Evolutionary conservation across 2,329 filamentous ascomycete genomes (phyloP).

Genomic region (Colletotrichum cereale): DNA sequence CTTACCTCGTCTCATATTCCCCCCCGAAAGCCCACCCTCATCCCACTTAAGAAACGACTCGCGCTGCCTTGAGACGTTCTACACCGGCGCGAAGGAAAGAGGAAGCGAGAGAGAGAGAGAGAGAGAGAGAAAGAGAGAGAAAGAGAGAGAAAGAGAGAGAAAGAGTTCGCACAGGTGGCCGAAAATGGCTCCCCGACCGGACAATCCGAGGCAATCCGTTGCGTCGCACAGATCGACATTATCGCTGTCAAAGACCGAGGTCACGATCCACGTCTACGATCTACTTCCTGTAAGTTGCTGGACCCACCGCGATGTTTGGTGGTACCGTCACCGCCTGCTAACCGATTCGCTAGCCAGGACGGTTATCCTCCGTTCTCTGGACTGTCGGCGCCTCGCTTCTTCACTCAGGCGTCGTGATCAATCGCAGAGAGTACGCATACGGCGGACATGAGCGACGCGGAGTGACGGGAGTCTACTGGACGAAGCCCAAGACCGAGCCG

Average conservation of each 20-base stretch:
- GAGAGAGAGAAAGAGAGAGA: neutral
- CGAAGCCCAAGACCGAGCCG: slow-evolving; percentile 76
- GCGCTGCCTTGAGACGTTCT: slow-evolving; percentile 14
- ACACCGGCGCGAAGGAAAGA: neutral
- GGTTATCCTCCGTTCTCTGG: slow-evolving; percentile 83
- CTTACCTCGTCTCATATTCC: slow-evolving; percentile 8
- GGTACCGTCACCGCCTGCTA: slow-evolving; percentile 21
- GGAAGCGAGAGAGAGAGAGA: neutral
- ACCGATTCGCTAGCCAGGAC: slow-evolving; percentile 68
- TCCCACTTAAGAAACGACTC: slow-evolving; percentile 1
- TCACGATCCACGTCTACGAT: slow-evolving; percentile 84
- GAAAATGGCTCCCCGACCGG: slow-evolving; percentile 37
- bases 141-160: no score
- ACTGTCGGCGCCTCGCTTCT: slow-evolving; percentile 81
- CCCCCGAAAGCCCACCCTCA: neutral
- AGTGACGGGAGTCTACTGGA: slow-evolving; percentile 87
- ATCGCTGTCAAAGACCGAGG: slow-evolving; percentile 78
- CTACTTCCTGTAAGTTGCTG: slow-evolving; percentile 71
- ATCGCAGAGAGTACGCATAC: slow-evolving; percentile 85
- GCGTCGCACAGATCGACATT: slow-evolving; percentile 72
- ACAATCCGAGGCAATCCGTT: slow-evolving; percentile 43
- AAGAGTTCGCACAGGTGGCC: neutral
- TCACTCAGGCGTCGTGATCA: slow-evolving; percentile 86
- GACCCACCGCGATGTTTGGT: slow-evolving; percentile 24
- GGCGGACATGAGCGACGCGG: slow-evolving; percentile 81